Evolutionary conservation across 2,329 filamentous ascomycete genomes (phyloP), one percentile per base, ranked within the genome.

Genomic region (Cadophora sp.): DNA sequence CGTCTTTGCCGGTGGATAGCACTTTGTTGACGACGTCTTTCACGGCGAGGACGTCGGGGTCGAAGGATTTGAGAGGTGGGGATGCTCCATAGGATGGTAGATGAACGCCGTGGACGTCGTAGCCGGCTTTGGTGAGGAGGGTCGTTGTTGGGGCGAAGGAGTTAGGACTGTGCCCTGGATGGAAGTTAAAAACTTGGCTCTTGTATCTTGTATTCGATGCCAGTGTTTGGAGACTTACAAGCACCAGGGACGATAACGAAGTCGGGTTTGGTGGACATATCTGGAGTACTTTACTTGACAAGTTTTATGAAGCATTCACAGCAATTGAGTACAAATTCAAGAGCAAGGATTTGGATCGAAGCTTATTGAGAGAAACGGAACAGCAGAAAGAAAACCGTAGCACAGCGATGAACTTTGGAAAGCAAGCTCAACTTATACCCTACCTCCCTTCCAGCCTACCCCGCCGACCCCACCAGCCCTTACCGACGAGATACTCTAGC

Each of bases 1-100:
- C 77, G 27, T 82, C 78, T 27, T 80, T 79, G 0, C 77, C 77
- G 0, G 60, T 69, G 19, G 79, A 78, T 9, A 82, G 79, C 5
- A 82, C 78, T 5, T 71, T 64, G 16, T 77, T 71, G 24, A 82
- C 69, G 3, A 78, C 70, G 4, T 76, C 66, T 5, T 73, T 75
- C 14, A 81, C 76, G 12, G 80, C 76, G 61, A 82, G 79, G 4
- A 79, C 79, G 40, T 79, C 78, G 65, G 79, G 76, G 19, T 75
- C 73, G 46, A 75, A 72, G 8, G 74, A 59, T 60, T 69, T 48
- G 16, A 73, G 56, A 6, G 58, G 67, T 16, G 72, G 70, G 1
- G 59, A 40, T 4, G 69, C 70, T n/a, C 69, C 70, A 11, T 70
- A 66, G 7, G 70, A 73, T 11, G 69, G 66, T 12, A 73, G 71